Conservation (phyloP, 75 land plant genomes). For the Sequoiadendron giganteum region DNA sequence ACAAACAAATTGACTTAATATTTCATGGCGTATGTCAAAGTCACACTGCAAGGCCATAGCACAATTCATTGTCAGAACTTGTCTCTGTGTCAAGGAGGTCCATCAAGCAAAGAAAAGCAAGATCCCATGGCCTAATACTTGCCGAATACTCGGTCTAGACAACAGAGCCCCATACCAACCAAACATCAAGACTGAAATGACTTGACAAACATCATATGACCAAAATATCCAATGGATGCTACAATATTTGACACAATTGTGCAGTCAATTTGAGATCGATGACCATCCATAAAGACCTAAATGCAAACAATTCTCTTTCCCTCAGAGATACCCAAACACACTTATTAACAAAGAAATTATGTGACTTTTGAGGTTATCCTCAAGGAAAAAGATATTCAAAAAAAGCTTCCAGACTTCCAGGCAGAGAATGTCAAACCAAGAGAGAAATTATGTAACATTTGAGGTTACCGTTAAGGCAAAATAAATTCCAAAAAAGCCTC, state of each 20-base stretch:
- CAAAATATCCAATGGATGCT: background rate
- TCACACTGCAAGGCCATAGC: background rate
- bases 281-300: background rate
- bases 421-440: background rate
- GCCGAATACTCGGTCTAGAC: background rate
- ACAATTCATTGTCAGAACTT: background rate
- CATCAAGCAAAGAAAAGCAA: background rate
- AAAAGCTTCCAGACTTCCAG: background rate
- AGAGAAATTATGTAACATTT: too few species aligned
- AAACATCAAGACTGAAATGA: background rate
- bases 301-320: background rate
- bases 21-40: background rate
- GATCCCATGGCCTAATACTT: background rate
- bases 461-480: too few species aligned
- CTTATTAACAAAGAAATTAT: background rate
- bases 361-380: background rate
- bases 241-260: slow-evolving; percentile 17
- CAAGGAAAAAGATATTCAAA: background rate
- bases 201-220: background rate
- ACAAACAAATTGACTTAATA: background rate
- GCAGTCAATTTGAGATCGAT: background rate
- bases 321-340: background rate
- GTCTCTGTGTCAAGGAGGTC: background rate
- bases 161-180: too few species aligned
- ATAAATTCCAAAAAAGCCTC: too few species aligned